These are phyloP conservation scores for Prunus fruticosa DNA, from an alignment of 306 rosid genomes.

Conservation along the genomic window DNA sequence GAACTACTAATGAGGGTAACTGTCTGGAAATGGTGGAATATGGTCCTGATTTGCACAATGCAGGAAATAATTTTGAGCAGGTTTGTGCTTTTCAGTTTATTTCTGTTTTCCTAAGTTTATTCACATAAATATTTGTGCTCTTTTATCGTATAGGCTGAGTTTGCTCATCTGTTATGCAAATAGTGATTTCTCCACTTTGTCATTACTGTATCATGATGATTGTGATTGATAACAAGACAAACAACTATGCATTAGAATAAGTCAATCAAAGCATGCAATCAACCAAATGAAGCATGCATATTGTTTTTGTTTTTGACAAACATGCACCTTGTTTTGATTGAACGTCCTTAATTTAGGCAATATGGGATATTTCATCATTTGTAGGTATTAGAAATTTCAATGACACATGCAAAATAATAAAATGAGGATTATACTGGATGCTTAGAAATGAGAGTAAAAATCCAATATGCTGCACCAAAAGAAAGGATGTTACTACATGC, in stretches of 20 bases:
- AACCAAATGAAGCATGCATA: background rate
- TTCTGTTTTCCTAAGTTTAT: background rate
- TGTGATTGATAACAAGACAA: background rate
- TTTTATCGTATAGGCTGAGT: background rate
- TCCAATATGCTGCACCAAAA: background rate
- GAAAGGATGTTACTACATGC: background rate
- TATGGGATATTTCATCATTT: background rate
- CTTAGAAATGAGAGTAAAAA: background rate
- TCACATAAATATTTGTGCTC: background rate
- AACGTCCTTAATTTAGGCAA: background rate
- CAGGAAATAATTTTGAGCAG: conserved; percentile 24
- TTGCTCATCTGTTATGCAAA: background rate
- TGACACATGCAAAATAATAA: background rate
- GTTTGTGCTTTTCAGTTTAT: conserved; percentile 22
- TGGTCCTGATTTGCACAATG: background rate
- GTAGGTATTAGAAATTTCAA: background rate
- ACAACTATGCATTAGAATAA: background rate
- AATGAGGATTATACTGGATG: background rate
- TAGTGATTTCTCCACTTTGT: background rate
- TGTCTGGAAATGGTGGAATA: background rate
- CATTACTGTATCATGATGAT: background rate
- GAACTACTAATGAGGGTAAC: background rate
- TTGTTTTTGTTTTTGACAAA: background rate
- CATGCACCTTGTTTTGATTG: background rate
- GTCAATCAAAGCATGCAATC: conserved; percentile 3